Base-by-base conservation (phyloP, 2,329 filamentous ascomycete genomes). In the Chaetomium sp. region DNA sequence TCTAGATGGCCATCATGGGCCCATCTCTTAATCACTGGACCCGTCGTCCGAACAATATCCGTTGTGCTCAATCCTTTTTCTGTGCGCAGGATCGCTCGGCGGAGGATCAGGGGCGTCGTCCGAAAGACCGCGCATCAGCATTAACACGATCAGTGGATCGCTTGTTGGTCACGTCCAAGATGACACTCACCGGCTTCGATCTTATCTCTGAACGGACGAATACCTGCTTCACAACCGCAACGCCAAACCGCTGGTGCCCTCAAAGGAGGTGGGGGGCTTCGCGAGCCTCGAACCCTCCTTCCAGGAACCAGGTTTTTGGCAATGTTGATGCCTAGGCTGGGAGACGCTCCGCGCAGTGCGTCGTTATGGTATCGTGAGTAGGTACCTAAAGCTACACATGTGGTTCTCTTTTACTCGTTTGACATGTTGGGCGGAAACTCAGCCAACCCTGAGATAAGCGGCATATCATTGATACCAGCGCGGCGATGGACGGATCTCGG, bases 131-230 rank as follows among this genome's bases (percentile, higher is more conserved):
- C n/a, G 3, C 8, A 16, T 25, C n/a, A 62, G 69, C 69, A 70
- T 69, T 31, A 67, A 23, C 53, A 12, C 57, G 65, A 65, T 67
- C 54, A 54, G 61, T 64, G 65, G 64, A 68, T 65, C 56, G 51
- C 59, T 60, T 47, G 64, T 35, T 42, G 64, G 62, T 69, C 68
- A 70, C 65, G 60, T 21, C 23, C 62, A 35, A 66, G 51, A 63
- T 70, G 67, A 69, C 23, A 70, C 70, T 70, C 63, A 68, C 69
- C 68, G 69, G 63, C 59, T 57, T 56, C 31, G 38, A 55, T 58
- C 61, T 9, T 42, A 3, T 25, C 8, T 29, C 12, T 13, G 16
- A 21, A n/a, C 25, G 25, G 55, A 47, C n/a, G 13, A 21, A 13
- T 9, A 38, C 16, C 13, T 47, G 23, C n/a, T 27, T 29, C 6